Conservation (phyloP, 371 early-diverging fungal genomes). For the Apophysomyces elegans region DNA sequence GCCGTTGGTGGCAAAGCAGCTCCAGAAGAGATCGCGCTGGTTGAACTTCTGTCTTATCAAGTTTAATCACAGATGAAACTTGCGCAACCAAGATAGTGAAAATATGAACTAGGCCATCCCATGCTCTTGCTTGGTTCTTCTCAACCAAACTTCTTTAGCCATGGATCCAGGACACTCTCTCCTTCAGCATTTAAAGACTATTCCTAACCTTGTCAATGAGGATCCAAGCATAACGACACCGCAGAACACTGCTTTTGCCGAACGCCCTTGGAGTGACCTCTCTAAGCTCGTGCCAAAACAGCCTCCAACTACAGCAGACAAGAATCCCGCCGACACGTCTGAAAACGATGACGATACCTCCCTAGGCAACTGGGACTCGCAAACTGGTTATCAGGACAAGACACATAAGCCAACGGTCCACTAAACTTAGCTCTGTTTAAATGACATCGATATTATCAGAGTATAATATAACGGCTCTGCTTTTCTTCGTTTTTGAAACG, state of each 20-base stretch:
- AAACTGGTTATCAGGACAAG: slow-evolving; percentile 14
- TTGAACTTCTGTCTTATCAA: background rate
- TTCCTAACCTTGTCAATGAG: slow-evolving; percentile 49
- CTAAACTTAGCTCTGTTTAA: background rate
- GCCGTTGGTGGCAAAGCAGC: too few relatives aligned
- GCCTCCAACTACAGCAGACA: background rate
- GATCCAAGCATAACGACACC: slow-evolving; percentile 48
- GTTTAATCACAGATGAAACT: slow-evolving; percentile 6
- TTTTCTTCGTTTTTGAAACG: background rate
- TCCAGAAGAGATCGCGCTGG: background rate
- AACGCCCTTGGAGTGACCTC: slow-evolving; percentile 47
- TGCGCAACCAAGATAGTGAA: background rate
- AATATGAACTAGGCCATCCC: background rate
- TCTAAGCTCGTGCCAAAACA: slow-evolving; percentile 28
- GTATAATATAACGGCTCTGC: background rate
- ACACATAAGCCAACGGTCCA: background rate
- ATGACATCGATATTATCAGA: background rate
- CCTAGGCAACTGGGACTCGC: slow-evolving; percentile 11
- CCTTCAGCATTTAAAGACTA: slow-evolving; percentile 46
- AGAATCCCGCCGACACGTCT: background rate
- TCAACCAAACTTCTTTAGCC: slow-evolving; percentile 6
- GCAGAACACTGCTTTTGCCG: slow-evolving; percentile 40
- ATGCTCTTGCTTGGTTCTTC: slow-evolving; percentile 6
- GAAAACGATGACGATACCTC: background rate
- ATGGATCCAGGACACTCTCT: slow-evolving; percentile 54